phyloP scores from a whole-genome alignment of 2,329 filamentous ascomycete species.

The Penicillium sp. region DNA sequence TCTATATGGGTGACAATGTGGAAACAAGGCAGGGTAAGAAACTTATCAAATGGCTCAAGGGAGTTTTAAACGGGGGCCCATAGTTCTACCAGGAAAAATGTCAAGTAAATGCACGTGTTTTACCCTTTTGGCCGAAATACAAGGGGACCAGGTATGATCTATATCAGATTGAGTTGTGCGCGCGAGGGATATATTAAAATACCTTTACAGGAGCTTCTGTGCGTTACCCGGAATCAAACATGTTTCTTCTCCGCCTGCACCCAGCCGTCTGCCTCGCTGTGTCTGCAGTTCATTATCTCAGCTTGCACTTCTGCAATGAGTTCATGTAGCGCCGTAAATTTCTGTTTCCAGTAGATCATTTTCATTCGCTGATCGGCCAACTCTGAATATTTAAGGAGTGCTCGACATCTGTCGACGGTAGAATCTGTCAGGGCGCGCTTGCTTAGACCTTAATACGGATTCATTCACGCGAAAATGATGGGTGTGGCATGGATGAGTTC shows the following conservation, averaged over 20 bases:
- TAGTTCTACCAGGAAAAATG: not conserved
- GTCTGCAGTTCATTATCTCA: no score
- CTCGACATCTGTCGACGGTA: no score
- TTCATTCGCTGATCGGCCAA: no score
- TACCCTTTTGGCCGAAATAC: not conserved
- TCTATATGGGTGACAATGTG: not conserved
- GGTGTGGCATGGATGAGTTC: no score
- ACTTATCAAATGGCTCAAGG: not conserved
- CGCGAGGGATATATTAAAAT: not conserved
- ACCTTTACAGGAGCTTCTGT: not conserved
- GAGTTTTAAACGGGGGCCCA: not conserved
- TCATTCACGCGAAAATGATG: no score
- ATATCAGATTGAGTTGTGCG: not conserved
- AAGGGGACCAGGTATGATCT: not conserved
- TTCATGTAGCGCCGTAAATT: no score
- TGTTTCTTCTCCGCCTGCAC: not conserved
- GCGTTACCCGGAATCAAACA: not conserved
- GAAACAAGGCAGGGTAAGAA: constrained; percentile 2
- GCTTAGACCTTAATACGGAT: no score
- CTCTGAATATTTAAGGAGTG: no score
- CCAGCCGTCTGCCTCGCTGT: no score
- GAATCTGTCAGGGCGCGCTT: no score
- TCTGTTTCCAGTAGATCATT: no score
- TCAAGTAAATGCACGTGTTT: not conserved
- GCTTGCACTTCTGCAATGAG: not conserved